Percentiles rank a stretch among this genome's conserved stretches.
Evolutionary conservation across 148 eudicot genomes (phyloP).

Genomic region (Dianthus caryophyllus): DNA sequence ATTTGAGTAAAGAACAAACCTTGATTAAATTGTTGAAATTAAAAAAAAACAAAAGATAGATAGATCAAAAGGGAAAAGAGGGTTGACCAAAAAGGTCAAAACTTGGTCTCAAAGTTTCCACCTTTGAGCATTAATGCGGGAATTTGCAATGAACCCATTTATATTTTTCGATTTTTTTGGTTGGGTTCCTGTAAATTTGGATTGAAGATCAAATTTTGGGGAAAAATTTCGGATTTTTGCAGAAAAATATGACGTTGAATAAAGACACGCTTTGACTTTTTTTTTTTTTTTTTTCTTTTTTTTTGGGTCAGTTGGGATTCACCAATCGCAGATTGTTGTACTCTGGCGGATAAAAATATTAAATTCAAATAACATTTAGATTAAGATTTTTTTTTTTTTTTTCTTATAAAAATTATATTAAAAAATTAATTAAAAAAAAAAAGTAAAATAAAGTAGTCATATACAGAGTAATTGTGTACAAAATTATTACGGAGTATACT

Average conservation of each 20-base stretch:
- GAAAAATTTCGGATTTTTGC: background rate
- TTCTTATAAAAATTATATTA: no score
- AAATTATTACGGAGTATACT: no score
- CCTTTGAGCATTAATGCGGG: conserved; percentile 14
- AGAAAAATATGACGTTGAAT: background rate
- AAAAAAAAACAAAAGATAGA: background rate
- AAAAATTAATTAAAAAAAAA: no score
- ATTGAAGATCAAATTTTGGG: background rate
- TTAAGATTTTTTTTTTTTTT: no score
- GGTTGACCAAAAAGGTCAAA: background rate
- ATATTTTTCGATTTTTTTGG: background rate
- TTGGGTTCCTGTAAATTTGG: conserved; percentile 7
- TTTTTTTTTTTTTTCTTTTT: background rate
- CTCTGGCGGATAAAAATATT: background rate
- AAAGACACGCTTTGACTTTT: conserved; percentile 15
- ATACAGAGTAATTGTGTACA: no score
- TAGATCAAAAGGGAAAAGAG: conserved; percentile 3
- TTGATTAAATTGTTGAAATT: conserved; percentile 6
- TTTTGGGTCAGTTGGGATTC: background rate
- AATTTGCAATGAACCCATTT: background rate
- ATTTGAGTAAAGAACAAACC: conserved; percentile 15
- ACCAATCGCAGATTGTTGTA: conserved; percentile 5
- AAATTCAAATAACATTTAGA: background rate
- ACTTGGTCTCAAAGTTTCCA: background rate
- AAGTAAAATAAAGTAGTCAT: no score